Conservation (phyloP, 345 rosid genomes). For the Salix dunnii region DNA sequence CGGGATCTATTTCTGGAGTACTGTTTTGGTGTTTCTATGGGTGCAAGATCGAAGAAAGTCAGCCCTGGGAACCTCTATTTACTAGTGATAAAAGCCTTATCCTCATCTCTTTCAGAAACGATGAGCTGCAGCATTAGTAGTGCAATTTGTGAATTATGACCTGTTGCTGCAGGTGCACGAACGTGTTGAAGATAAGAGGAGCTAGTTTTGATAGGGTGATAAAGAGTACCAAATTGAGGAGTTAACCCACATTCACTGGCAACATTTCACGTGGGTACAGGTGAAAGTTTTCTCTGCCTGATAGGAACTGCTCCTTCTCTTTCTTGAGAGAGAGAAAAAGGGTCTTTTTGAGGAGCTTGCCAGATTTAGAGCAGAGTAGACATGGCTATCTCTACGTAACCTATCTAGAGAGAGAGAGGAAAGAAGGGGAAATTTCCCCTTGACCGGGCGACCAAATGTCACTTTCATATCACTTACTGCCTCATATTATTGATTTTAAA, state of each 20-base stretch:
- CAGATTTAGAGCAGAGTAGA: constrained; percentile 1
- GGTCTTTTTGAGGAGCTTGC: neutral
- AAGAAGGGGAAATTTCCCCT: constrained; percentile 19
- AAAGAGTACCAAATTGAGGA: constrained; percentile 3
- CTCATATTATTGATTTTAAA: neutral
- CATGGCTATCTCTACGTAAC: constrained; percentile 34
- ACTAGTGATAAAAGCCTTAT: neutral
- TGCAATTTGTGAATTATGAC: neutral
- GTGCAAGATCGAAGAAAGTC: neutral
- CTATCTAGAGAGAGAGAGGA: constrained; percentile 13
- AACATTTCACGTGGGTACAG: constrained; percentile 47
- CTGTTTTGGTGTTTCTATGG: neutral
- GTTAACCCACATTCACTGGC: constrained; percentile 5
- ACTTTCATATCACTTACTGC: constrained; percentile 22
- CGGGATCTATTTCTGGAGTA: neutral
- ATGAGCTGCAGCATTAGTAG: neutral
- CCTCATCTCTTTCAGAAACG: neutral
- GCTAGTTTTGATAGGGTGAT: constrained; percentile 16
- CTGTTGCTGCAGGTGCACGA: neutral
- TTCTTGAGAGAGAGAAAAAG: constrained; percentile 9
- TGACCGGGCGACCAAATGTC: constrained; percentile 39
- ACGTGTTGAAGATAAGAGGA: neutral
- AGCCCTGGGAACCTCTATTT: neutral
- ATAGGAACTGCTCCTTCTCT: constrained; percentile 27
- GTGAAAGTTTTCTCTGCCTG: constrained; percentile 22